Percentiles rank a stretch among this genome's conserved stretches.
phyloP scores from a whole-genome alignment of 768 basidiomycete species.

The Lactarius quietus region DNA sequence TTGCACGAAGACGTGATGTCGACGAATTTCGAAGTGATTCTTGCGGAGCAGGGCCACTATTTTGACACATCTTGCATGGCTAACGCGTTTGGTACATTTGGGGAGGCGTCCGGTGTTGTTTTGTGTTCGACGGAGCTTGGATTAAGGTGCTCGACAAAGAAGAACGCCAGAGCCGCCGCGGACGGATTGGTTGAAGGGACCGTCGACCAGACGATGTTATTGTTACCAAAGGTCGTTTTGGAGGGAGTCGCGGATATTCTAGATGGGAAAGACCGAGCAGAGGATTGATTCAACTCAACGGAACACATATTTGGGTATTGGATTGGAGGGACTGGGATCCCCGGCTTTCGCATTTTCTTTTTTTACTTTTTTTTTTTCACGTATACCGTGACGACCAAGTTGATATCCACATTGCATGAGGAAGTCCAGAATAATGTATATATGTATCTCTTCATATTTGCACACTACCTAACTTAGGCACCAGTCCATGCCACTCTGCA shows the following conservation, averaged over 20 bases:
- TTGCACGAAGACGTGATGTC: constrained; percentile 74
- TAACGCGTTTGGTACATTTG: constrained; percentile 63
- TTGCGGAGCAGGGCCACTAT: constrained; percentile 49
- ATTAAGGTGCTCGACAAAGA: constrained; percentile 58
- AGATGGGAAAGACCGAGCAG: constrained; percentile 27
- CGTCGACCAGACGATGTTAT: constrained; percentile 55
- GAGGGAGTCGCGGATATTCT: constrained; percentile 61
- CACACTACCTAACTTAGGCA: neutral
- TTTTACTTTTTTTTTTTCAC: neutral
- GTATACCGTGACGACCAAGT: constrained; percentile 7
- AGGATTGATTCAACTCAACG: constrained; percentile 1
- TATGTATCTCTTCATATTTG: constrained; percentile 7
- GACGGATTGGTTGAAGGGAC: constrained; percentile 38
- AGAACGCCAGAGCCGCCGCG: constrained; percentile 29
- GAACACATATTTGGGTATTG: neutral
- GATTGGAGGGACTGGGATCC: neutral
- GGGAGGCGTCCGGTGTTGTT: constrained; percentile 40
- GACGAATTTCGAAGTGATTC: constrained; percentile 67
- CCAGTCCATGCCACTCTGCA: constrained; percentile 71
- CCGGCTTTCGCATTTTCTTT: neutral
- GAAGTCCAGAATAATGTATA: constrained; percentile 11
- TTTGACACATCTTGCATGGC: constrained; percentile 53
- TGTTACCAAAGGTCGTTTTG: constrained; percentile 73
- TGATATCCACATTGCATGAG: constrained; percentile 8
- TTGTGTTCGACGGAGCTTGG: constrained; percentile 72